A percentile compares a stretch with the other conserved stretches of the same genome.
Conservation (phyloP, 2,329 filamentous ascomycete species). For the Cryoendolithus antarcticus region DNA sequence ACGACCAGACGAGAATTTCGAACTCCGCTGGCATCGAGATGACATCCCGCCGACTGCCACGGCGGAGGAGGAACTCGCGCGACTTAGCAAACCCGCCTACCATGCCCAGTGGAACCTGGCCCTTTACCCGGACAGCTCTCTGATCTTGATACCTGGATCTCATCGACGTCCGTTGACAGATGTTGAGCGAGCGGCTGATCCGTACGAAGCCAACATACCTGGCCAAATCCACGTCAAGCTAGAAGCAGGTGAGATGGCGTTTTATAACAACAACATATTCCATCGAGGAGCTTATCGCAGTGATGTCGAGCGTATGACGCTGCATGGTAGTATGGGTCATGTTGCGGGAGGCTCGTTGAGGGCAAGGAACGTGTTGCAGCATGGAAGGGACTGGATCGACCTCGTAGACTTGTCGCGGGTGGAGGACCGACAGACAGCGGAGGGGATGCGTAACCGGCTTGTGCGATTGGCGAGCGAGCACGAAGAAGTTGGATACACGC, state of each 20-base stretch:
- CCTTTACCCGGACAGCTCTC: conserved; percentile 58
- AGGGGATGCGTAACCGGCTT: conserved; percentile 7
- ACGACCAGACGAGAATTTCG: conserved; percentile 57
- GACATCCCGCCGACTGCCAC: conserved; percentile 59
- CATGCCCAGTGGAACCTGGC: conserved; percentile 86
- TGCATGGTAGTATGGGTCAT: conserved; percentile 9
- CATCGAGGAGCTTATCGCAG: conserved; percentile 56
- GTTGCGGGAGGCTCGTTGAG: conserved; percentile 6
- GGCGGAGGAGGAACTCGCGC: conserved; percentile 52
- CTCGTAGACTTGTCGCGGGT: conserved; percentile 5
- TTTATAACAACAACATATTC: conserved; percentile 85
- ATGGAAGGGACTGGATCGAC: conserved; percentile 8
- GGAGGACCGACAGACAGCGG: conserved; percentile 3
- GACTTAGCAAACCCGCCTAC: conserved; percentile 49
- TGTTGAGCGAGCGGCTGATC: conserved; percentile 53
- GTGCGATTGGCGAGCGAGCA: conserved; percentile 4
- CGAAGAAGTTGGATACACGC: too few relatives aligned
- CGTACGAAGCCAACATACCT: conserved; percentile 50
- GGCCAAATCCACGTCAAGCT: conserved; percentile 55
- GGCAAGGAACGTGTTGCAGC: conserved; percentile 9
- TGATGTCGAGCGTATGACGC: conserved; percentile 37
- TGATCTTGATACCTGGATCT: conserved; percentile 67
- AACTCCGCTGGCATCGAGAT: conserved; percentile 74
- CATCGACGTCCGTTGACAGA: conserved; percentile 61
- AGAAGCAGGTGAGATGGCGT: conserved; percentile 64